These are phyloP conservation scores for Scalesia atractyloides DNA, from an alignment of 129 eudicot species.

Conservation along the genomic window DNA sequence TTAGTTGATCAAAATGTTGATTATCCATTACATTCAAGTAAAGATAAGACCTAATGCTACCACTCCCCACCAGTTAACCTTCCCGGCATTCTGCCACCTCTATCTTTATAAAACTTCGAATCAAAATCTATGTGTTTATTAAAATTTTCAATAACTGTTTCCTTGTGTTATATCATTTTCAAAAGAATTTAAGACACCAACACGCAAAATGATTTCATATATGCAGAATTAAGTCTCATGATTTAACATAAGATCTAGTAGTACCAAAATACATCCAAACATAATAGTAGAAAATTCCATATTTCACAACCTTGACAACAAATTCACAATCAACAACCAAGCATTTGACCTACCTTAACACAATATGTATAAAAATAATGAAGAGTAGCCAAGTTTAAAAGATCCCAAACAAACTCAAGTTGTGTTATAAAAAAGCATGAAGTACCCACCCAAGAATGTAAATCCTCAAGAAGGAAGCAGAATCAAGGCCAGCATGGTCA, in stretches of 20 bases:
- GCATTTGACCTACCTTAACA: neutral
- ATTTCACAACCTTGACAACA: neutral
- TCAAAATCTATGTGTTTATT: neutral
- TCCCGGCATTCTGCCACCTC: constrained; percentile 1
- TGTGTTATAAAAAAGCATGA: neutral
- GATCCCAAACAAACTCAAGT: neutral
- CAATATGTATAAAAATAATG: neutral
- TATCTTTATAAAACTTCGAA: neutral
- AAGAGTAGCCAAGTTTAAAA: neutral
- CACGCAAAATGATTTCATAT: neutral
- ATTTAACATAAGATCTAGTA: constrained; percentile 3
- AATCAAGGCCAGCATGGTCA: constrained; percentile 63
- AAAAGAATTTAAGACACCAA: constrained; percentile 7
- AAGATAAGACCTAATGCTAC: neutral
- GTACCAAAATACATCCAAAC: neutral
- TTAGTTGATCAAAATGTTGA: neutral
- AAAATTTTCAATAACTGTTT: neutral
- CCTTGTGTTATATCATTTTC: constrained; percentile 1
- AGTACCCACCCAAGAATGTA: constrained; percentile 53
- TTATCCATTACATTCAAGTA: neutral
- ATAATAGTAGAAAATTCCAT: neutral
- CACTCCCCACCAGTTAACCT: neutral
- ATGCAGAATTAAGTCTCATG: constrained; percentile 4
- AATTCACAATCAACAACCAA: neutral
- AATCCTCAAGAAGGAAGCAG: constrained; percentile 53